Conservation (phyloP, 306 rosid species). For the Sicyos edulis region DNA sequence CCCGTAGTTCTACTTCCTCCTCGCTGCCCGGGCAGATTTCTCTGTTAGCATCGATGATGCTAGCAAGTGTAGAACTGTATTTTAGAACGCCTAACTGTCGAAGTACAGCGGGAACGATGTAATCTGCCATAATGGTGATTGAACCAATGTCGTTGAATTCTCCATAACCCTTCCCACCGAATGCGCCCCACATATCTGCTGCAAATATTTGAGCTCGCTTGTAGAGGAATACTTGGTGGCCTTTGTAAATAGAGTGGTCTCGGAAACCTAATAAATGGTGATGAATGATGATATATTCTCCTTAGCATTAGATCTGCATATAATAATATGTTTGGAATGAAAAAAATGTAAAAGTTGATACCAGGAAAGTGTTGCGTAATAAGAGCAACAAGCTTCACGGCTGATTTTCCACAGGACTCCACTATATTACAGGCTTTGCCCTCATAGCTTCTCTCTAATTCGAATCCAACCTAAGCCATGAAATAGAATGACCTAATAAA, state of each 20-base stretch:
- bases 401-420: constrained; percentile 80
- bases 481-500: constrained; percentile 7
- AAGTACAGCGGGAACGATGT: constrained; percentile 93
- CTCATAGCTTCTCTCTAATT: constrained; percentile 66
- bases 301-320: not conserved
- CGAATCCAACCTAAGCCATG: constrained; percentile 45
- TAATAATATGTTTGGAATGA: not conserved
- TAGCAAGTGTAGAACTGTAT: constrained; percentile 60
- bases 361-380: constrained; percentile 94
- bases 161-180: constrained; percentile 65
- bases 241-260: constrained; percentile 89
- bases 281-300: not conserved
- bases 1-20: constrained; percentile 95
- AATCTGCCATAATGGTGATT: constrained; percentile 92
- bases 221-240: constrained; percentile 81
- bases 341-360: constrained; percentile 15
- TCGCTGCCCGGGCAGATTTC: constrained; percentile 91
- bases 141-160: constrained; percentile 72
- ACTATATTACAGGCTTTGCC: constrained; percentile 83
- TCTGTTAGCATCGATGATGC: constrained; percentile 51
- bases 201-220: constrained; percentile 97
- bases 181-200: constrained; percentile 95
- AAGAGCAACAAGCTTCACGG: constrained; percentile 72
- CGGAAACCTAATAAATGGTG: constrained; percentile 53
- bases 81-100: constrained; percentile 75